Conservation (phyloP, 2,329 filamentous ascomycete genomes). For the Phaeosphaeriaceae sp. region DNA sequence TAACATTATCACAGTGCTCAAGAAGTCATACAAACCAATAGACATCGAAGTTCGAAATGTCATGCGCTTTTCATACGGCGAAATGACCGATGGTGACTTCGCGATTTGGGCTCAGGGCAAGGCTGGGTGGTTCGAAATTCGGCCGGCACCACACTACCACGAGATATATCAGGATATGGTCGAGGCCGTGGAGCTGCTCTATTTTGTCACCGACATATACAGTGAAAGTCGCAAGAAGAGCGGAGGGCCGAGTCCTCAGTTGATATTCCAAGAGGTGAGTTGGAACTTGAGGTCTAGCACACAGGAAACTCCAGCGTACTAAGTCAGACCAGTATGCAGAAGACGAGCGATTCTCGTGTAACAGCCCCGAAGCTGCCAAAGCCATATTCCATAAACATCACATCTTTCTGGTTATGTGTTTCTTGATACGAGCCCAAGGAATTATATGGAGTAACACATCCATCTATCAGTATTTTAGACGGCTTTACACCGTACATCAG, state of each 20-base stretch:
- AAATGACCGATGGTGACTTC: constrained; percentile 62
- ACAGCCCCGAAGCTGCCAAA: constrained; percentile 30
- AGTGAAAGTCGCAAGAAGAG: constrained; percentile 48
- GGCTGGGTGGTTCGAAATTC: constrained; percentile 73
- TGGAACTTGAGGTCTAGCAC: no score
- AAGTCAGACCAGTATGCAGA: constrained; percentile 43
- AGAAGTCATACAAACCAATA: constrained; percentile 40
- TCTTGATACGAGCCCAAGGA: constrained; percentile 53
- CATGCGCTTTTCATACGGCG: constrained; percentile 55
- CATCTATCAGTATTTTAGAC: constrained; percentile 50
- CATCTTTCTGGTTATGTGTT: constrained; percentile 54
- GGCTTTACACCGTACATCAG: constrained; percentile 43
- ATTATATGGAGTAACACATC: constrained; percentile 53
- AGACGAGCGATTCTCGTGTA: constrained; percentile 36
- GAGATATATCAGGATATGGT: constrained; percentile 65
- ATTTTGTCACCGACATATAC: constrained; percentile 66
- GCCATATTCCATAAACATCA: constrained; percentile 45
- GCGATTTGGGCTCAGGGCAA: constrained; percentile 70
- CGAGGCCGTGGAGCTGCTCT: constrained; percentile 69
- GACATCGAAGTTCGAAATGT: constrained; percentile 63
- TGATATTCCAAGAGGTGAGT: constrained; percentile 50
- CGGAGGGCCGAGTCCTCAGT: constrained; percentile 45
- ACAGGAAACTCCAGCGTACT: constrained; percentile 1
- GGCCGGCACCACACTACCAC: constrained; percentile 64
- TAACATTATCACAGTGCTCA: constrained; percentile 35